Base-by-base conservation (phyloP, 2,329 filamentous ascomycete genomes). In the Pseudogymnoascus sp. region DNA sequence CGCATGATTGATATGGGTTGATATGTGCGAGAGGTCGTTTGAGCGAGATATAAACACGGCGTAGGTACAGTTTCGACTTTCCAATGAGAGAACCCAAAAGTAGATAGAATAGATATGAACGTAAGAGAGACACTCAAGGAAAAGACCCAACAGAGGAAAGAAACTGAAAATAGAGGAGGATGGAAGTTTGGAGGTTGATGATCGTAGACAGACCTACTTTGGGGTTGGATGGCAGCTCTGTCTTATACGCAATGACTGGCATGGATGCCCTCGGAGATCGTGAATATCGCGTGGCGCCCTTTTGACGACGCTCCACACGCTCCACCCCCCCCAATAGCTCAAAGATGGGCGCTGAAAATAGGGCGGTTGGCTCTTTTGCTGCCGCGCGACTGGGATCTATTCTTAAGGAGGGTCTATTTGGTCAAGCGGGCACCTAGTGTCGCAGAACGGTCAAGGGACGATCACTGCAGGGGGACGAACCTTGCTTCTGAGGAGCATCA, bases 1-100 rank as follows among this genome's bases (percentile, higher is more conserved):
- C 77, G 79, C 84, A 86, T 87, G 60, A 47, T 62, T 53, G 40
- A 59, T 62, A 86, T 87, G n/a, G 60, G 53, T 62, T 53, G 40
- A 59, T 62, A 59, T 56, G 26, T 59, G 37, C 47, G 50, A 56
- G 50, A 56, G 26, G 16, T 47, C 3, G 13, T 21, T 21, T 21
- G 50, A 33, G 50, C n/a, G 29, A 56, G 50, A 56, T 56, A 56
- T 56, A 56, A 56, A 56, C 50, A 33, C 47, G 26, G 29, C 8
- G 47, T 33, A 56, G 50, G 50, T 56, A 56, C 50, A 56, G 50
- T 56, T 33, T 56, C 50, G 29, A 56, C 50, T 21, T 56, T 56
- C 29, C 19, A 56, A 56, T 33, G 50, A 56, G 50, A 56, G 19
- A 33, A 21, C 29, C 50, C 50, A 56, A 56, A 56, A 56, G 16